Evolutionary conservation across 345 rosid genomes (phyloP), one percentile per base, ranked within the genome.

Genomic region (Clarkia xantiana): DNA sequence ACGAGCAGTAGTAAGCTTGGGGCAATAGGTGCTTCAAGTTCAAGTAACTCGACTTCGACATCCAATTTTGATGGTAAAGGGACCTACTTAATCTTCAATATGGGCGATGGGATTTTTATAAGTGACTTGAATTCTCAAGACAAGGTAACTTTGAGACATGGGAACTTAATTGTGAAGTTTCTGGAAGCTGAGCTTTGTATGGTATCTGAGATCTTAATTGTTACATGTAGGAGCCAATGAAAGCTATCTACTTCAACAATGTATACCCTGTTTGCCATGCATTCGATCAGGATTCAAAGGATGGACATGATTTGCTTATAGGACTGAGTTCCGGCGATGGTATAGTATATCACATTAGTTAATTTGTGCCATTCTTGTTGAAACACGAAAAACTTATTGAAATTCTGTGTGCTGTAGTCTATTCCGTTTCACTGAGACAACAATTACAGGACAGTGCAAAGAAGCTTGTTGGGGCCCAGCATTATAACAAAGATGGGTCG

Each of bases 301-400:
- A 93, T 67, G 99, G 97, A 9, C 99, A 93, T 75, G 99, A 93
- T 73, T 77, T 93, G 70, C 82, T 93, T 52, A 71, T 93, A 55
- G 99, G 94, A 40, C 62, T 93, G 61, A 88, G 67, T 67, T 78
- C 97, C 51, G 99, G 99, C 34, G 99, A 93, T 77, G 99, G 99
- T 93, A 77, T 18, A 68, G 23, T 59, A 56, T 40, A 10, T 18
- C 18, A 44, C 62, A n/a, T 49, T 55, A 57, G 65, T 58, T 62
- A 46, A 25, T 43, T 62, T 20, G 19, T 5, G 3, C 18, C 49
- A 29, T 23, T 47, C 36, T 2, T n/a, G n/a, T n/a, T n/a, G n/a
- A n/a, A n/a, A n/a, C n/a, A n/a, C n/a, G n/a, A n/a, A n/a, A 68
- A 53, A 57, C 58, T 49, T 52, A 56, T 60, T 40, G 36, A 29